Percentiles rank a stretch among this genome's conserved stretches.
Evolutionary conservation across 148 eudicot species (phyloP).

Genomic region (Silene latifolia): DNA sequence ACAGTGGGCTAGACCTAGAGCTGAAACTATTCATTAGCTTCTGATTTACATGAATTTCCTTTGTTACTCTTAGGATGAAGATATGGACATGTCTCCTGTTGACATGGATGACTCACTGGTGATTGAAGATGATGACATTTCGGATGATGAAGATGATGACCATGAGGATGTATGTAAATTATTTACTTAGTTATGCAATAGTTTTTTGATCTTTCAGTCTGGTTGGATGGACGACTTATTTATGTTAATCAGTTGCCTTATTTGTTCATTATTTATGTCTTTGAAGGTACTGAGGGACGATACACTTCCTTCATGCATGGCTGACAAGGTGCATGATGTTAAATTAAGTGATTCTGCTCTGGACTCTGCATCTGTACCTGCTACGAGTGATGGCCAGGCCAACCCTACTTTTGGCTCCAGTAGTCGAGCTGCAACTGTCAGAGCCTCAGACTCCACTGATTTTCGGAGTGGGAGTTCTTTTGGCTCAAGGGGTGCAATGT

Average conservation of each 20-base stretch:
- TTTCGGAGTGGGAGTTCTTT: conserved; percentile 57
- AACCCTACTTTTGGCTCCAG: conserved; percentile 69
- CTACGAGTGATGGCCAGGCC: conserved; percentile 56
- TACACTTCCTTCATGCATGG: conserved; percentile 70
- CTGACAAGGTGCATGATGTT: conserved; percentile 91
- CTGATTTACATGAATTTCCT: neutral
- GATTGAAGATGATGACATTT: conserved; percentile 88
- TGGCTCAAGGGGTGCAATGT: conserved; percentile 95
- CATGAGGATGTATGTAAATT: conserved; percentile 73
- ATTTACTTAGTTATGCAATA: neutral
- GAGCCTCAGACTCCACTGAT: conserved; percentile 57
- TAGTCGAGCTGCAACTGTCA: conserved; percentile 55
- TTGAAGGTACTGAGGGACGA: conserved; percentile 70
- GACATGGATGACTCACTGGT: conserved; percentile 91
- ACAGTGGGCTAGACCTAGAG: neutral
- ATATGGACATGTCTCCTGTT: conserved; percentile 77
- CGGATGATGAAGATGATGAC: conserved; percentile 91
- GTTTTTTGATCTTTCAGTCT: neutral
- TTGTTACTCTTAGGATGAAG: conserved; percentile 70
- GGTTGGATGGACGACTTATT: neutral
- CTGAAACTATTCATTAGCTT: neutral
- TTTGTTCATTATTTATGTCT: neutral
- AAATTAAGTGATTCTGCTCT: conserved; percentile 71
- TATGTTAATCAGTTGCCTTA: conserved; percentile 5
- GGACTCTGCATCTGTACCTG: conserved; percentile 44